Conservation (phyloP, 352 stramenopile species). For the Elongisporangium senticosum region DNA sequence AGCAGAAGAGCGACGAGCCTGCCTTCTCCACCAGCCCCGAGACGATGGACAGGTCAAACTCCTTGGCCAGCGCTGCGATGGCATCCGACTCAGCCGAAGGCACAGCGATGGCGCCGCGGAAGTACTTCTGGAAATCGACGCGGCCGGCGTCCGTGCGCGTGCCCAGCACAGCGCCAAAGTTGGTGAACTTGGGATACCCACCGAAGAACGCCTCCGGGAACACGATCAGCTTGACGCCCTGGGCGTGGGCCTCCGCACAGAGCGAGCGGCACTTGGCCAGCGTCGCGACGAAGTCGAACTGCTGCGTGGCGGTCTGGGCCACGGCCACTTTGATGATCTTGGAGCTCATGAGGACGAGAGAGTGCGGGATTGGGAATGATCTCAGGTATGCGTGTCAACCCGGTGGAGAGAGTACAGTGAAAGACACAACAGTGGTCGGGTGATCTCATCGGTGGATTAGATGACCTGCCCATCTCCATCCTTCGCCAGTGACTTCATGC, state of each 20-base stretch:
- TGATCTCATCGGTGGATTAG: neutral
- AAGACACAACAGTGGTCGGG: neutral
- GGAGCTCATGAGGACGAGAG: neutral
- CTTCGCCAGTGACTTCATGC: neutral
- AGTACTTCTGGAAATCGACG: constrained; percentile 16
- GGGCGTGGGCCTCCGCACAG: constrained; percentile 4
- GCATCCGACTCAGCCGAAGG: constrained; percentile 15
- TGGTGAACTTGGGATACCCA: constrained; percentile 19
- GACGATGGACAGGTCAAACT: constrained; percentile 7
- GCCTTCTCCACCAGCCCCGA: constrained; percentile 17
- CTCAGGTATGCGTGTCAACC: neutral
- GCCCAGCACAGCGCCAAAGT: constrained; percentile 16
- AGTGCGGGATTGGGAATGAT: neutral
- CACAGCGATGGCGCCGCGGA: constrained; percentile 11
- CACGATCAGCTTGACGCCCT: constrained; percentile 15
- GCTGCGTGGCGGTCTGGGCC: constrained; percentile 15
- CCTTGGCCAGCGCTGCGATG: constrained; percentile 10
- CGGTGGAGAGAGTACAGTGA: neutral
- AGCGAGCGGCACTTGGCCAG: constrained; percentile 14
- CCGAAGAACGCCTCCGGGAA: constrained; percentile 24
- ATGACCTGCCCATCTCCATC: neutral
- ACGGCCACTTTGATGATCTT: constrained; percentile 11
- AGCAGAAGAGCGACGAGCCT: constrained; percentile 19
- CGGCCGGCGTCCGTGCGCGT: constrained; percentile 12
- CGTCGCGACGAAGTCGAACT: constrained; percentile 18